Percentiles rank a stretch among this genome's conserved stretches.
These are phyloP conservation scores for Kwoniella sp. DNA, from an alignment of 768 basidiomycete species.

Conservation along the genomic window DNA sequence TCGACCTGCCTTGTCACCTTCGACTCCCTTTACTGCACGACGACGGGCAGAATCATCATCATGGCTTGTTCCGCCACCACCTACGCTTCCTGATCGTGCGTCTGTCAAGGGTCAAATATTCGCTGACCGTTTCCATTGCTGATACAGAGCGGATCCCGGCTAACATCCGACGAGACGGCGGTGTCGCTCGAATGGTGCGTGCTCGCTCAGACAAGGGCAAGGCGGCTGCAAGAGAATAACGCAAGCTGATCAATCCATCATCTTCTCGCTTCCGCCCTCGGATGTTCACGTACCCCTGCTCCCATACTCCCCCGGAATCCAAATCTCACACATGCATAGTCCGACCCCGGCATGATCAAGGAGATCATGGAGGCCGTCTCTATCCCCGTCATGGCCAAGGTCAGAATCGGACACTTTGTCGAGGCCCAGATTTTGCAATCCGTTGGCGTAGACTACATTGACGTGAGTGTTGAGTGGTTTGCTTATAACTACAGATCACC, in stretches of 20 bases:
- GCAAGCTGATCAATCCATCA: not conserved
- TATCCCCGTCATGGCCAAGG: conserved; percentile 88
- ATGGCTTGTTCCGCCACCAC: no score
- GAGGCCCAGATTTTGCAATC: conserved; percentile 97
- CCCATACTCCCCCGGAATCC: no score
- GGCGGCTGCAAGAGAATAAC: no score
- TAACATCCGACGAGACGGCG: conserved; percentile 87
- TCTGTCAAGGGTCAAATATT: not conserved
- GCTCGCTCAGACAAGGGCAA: no score
- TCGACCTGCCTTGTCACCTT: conserved; percentile 5
- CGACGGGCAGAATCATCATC: not conserved
- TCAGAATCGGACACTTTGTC: conserved; percentile 94
- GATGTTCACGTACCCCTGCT: no score
- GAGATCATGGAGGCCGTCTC: conserved; percentile 91
- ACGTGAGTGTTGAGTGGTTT: no score
- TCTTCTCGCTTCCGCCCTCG: not conserved
- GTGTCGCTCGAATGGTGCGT: conserved; percentile 92
- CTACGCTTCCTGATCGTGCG: not conserved
- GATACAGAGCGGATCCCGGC: conserved; percentile 80
- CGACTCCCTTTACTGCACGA: not conserved
- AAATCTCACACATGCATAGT: conserved; percentile 64
- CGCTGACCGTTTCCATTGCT: conserved; percentile 7
- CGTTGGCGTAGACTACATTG: conserved; percentile 85
- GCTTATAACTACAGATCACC: no score
- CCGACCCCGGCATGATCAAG: conserved; percentile 93